Evolutionary conservation across 257 asterid species (phyloP).

Genomic region (Coffea eugenioides): DNA sequence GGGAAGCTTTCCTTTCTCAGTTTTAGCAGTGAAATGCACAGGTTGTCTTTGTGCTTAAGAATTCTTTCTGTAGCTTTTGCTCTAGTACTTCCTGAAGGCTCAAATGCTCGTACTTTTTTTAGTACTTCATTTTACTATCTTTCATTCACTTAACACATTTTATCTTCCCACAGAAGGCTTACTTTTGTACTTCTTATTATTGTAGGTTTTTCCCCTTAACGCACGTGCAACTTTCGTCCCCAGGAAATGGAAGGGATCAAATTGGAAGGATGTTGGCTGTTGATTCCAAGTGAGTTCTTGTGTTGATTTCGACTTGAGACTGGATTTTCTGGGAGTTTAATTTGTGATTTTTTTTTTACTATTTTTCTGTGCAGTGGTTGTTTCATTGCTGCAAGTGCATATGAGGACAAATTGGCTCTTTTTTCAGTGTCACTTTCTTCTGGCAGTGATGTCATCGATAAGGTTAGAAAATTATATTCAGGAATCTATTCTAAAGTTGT

Average conservation of each 20-base stretch:
- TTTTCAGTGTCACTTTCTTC: constrained; percentile 60
- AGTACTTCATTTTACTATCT: background rate
- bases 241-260: constrained; percentile 79
- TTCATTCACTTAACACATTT: background rate
- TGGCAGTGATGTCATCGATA: constrained; percentile 67
- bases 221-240: constrained; percentile 67
- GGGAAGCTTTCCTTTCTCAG: constrained; percentile 90
- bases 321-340: constrained; percentile 4
- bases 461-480: constrained; percentile 38
- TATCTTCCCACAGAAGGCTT: constrained; percentile 13
- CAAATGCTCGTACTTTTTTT: background rate
- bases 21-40: constrained; percentile 90
- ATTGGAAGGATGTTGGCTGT: constrained; percentile 92
- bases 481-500: background rate
- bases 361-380: constrained; percentile 74
- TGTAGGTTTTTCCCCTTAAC: constrained; percentile 71
- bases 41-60: constrained; percentile 44
- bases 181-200: constrained; percentile 4
- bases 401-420: constrained; percentile 77
- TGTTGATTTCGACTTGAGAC: constrained; percentile 6
- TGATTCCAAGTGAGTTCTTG: constrained; percentile 68
- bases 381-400: constrained; percentile 93
- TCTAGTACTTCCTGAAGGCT: background rate
- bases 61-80: constrained; percentile 11
- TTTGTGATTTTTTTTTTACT: constrained; percentile 39